These are phyloP conservation scores for Taxillus chinensis DNA, from an alignment of 164 flowering plant species.

Conservation along the genomic window DNA sequence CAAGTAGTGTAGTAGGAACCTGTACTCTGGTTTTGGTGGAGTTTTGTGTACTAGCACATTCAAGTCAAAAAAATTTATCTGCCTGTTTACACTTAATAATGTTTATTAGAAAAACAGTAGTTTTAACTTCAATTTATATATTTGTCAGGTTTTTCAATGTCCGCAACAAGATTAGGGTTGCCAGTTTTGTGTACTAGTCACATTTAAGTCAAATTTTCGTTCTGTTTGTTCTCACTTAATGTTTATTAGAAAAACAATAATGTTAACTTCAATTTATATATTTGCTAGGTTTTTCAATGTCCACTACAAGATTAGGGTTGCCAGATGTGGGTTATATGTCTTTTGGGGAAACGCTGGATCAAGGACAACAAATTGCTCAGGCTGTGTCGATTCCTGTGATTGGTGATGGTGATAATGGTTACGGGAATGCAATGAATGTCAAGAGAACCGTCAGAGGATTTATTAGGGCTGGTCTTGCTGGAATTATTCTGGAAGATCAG, in stretches of 20 bases:
- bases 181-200: slow-evolving; percentile 18
- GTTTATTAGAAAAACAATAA: neutral
- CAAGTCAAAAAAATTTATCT: neutral
- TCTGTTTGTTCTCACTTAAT: neutral
- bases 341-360: slow-evolving; percentile 93
- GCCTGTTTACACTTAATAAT: neutral
- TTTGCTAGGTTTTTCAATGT: slow-evolving; percentile 65
- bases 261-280: slow-evolving; percentile 1
- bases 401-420: slow-evolving; percentile 97
- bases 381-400: slow-evolving; percentile 89
- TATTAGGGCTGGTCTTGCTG: slow-evolving; percentile 84
- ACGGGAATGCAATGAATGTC: slow-evolving; percentile 97
- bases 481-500: slow-evolving; percentile 93
- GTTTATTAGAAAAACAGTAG: neutral
- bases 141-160: slow-evolving; percentile 65
- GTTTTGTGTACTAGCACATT: neutral
- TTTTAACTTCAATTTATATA: slow-evolving; percentile 1
- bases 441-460: slow-evolving; percentile 92
- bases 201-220: neutral
- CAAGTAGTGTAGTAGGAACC: too few relatives aligned
- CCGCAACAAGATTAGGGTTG: slow-evolving; percentile 79
- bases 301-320: slow-evolving; percentile 79
- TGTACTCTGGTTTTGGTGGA: too few relatives aligned
- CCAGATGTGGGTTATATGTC: slow-evolving; percentile 87
- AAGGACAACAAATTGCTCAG: slow-evolving; percentile 72